Evolutionary conservation across 2,329 filamentous ascomycete species (phyloP).

Genomic region (Cytospora paraplurivora): DNA sequence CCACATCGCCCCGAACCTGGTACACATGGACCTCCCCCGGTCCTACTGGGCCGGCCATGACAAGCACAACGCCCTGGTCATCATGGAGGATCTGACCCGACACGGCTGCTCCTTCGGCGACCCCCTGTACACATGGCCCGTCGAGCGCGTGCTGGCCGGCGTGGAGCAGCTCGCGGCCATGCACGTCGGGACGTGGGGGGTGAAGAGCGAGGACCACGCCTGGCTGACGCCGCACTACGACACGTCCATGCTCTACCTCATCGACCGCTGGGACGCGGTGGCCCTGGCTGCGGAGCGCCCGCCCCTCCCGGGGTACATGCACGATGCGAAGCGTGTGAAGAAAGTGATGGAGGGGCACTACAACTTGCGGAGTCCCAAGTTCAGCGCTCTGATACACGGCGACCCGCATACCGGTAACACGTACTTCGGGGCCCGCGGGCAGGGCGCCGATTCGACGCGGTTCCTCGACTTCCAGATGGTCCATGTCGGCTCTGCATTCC

Average conservation of each 20-base stretch:
- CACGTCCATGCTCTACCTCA: slow-evolving; percentile 33
- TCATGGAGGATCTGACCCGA: slow-evolving; percentile 18
- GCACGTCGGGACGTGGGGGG: slow-evolving; percentile 37
- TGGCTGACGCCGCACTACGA: slow-evolving; percentile 32
- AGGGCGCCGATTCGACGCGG: slow-evolving; percentile 30
- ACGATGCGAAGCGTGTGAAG: slow-evolving; percentile 36
- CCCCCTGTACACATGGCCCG: slow-evolving; percentile 37
- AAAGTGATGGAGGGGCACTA: slow-evolving; percentile 39
- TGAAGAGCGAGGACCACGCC: slow-evolving; percentile 32
- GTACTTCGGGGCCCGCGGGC: slow-evolving; percentile 32
- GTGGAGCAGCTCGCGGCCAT: slow-evolving; percentile 41
- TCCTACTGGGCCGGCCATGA: slow-evolving; percentile 18
- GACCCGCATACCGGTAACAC: slow-evolving; percentile 42
- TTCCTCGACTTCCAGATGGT: slow-evolving; percentile 44
- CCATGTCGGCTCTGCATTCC: slow-evolving; percentile 41
- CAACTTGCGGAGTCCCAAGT: slow-evolving; percentile 37
- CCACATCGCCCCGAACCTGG: slow-evolving; percentile 8
- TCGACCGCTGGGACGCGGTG: slow-evolving; percentile 33
- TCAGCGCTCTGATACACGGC: slow-evolving; percentile 40
- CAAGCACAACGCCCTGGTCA: background rate
- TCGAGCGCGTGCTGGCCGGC: slow-evolving; percentile 38
- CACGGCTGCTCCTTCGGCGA: slow-evolving; percentile 35
- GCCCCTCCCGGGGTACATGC: slow-evolving; percentile 36
- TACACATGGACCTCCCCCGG: slow-evolving; percentile 9
- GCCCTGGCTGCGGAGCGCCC: slow-evolving; percentile 33